Evolutionary conservation across 805 yeast genomes (phyloP).

Genomic region (Priceomyces castillae): DNA sequence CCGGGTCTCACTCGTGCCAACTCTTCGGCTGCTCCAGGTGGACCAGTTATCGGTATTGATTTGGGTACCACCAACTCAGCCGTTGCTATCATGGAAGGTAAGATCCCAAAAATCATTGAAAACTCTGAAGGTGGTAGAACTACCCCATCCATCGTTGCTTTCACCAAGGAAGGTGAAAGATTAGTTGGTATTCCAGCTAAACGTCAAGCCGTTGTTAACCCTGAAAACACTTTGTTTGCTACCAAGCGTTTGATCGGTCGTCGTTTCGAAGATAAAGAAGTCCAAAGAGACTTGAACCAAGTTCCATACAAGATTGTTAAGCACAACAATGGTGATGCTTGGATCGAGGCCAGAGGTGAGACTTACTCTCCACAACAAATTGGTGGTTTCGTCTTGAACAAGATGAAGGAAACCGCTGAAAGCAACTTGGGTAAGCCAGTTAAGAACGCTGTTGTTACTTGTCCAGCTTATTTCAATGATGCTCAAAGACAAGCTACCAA

Average conservation of each 20-base stretch:
- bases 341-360: constrained; percentile 89
- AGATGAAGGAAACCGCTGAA: constrained; percentile 98
- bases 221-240: constrained; percentile 90
- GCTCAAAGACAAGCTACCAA: constrained; percentile 93
- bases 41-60: constrained; percentile 79
- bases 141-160: constrained; percentile 93
- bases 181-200: constrained; percentile 93
- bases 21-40: constrained; percentile 34
- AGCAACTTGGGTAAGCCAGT: constrained; percentile 83
- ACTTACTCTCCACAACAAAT: constrained; percentile 92
- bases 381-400: constrained; percentile 89
- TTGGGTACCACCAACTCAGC: constrained; percentile 90
- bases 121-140: constrained; percentile 74
- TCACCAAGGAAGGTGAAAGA: constrained; percentile 87
- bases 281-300: constrained; percentile 81
- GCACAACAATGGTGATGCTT: constrained; percentile 92
- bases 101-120: constrained; percentile 73
- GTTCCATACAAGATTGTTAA: constrained; percentile 90
- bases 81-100: constrained; percentile 80
- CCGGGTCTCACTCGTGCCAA: constrained; percentile 26
- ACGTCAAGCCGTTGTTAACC: constrained; percentile 94
- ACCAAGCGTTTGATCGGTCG: constrained; percentile 95
- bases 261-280: constrained; percentile 84
- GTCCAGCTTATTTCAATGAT: constrained; percentile 88
- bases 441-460: constrained; percentile 87